phyloP scores from a whole-genome alignment of 495 filamentous ascomycete species.

The Podospora fimiseda region DNA sequence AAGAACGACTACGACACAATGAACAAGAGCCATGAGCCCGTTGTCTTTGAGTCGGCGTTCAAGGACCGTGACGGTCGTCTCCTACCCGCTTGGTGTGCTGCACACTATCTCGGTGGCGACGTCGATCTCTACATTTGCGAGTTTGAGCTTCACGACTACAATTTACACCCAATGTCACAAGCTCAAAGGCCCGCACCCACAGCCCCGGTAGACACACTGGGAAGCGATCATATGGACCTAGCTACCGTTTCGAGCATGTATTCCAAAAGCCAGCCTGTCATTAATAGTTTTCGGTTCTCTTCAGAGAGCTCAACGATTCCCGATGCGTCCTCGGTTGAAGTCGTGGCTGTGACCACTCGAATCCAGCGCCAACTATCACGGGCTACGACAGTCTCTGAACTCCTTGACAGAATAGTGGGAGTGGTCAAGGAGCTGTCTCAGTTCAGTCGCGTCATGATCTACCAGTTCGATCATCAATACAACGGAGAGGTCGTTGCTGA shows the following conservation, averaged over 20 bases:
- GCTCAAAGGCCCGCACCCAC: background rate
- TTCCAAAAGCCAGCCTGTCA: constrained; percentile 17
- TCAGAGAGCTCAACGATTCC: constrained; percentile 3
- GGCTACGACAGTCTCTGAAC: constrained; percentile 2
- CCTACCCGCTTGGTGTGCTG: constrained; percentile 22
- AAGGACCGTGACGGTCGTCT: constrained; percentile 16
- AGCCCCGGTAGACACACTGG: constrained; percentile 19
- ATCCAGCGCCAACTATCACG: constrained; percentile 20
- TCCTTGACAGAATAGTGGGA: constrained; percentile 18
- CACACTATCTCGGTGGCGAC: constrained; percentile 17
- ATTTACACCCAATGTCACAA: constrained; percentile 14
- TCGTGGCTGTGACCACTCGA: constrained; percentile 18
- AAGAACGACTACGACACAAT: constrained; percentile 7
- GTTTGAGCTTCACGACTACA: constrained; percentile 23
- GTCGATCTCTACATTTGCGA: constrained; percentile 21
- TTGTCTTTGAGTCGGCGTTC: constrained; percentile 22
- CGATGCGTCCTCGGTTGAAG: constrained; percentile 13
- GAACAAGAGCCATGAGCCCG: constrained; percentile 14
- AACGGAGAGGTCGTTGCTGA: constrained; percentile 23
- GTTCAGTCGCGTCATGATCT: constrained; percentile 22
- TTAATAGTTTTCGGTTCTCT: background rate
- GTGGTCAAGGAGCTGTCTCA: constrained; percentile 18
- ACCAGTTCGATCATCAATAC: constrained; percentile 21
- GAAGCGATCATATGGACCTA: constrained; percentile 21
- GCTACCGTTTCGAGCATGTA: constrained; percentile 20